These are phyloP conservation scores for Lichtheimia ramosa DNA, from an alignment of 371 early-diverging fungal genomes.

Conservation along the genomic window DNA sequence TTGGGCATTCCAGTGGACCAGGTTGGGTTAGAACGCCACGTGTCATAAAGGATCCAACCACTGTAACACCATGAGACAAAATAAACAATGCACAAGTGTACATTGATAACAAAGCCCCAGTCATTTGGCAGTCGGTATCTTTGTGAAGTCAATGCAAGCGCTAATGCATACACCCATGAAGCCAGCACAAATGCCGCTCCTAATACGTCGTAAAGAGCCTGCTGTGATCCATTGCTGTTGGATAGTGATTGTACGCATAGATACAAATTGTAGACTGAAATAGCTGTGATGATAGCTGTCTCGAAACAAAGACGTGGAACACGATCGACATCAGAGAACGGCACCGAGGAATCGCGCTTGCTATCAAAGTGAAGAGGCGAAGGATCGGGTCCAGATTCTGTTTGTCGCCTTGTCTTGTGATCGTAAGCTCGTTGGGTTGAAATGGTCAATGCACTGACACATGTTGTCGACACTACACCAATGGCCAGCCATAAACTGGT, in stretches of 20 bases:
- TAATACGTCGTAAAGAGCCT: conserved; percentile 5
- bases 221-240: not conserved
- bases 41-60: conserved; percentile 5
- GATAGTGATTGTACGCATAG: conserved; percentile 3
- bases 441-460: conserved; percentile 15
- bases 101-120: conserved; percentile 42
- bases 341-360: conserved; percentile 19
- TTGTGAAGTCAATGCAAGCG: conserved; percentile 21
- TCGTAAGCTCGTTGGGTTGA: conserved; percentile 17
- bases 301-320: conserved; percentile 16
- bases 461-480: not conserved
- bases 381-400: conserved; percentile 5
- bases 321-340: conserved; percentile 19
- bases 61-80: conserved; percentile 7
- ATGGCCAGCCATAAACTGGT: conserved; percentile 15
- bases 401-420: conserved; percentile 6
- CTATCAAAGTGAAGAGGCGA: conserved; percentile 10
- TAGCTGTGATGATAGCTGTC: conserved; percentile 6
- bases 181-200: conserved; percentile 12
- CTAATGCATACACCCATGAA: conserved; percentile 31
- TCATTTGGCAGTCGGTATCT: conserved; percentile 26
- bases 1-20: conserved; percentile 16
- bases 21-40: not conserved
- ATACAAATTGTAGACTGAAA: conserved; percentile 13
- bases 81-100: conserved; percentile 37